Base-by-base conservation (phyloP, 108 stramenopile species). In the Thalassiosira profunda region DNA sequence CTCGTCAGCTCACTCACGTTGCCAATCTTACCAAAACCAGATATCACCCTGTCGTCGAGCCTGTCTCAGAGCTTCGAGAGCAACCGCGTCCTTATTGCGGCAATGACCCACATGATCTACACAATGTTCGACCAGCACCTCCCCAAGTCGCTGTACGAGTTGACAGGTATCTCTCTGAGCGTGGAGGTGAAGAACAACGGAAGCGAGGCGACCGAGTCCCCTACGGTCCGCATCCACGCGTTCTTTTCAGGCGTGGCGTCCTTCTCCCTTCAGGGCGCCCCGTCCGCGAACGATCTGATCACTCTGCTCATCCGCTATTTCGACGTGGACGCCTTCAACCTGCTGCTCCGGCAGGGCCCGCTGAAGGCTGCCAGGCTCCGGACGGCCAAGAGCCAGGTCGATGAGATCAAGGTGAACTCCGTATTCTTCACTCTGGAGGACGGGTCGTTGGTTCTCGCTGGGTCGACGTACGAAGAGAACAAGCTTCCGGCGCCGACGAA, bases 31-130 rank as follows among this genome's bases (percentile, higher is more conserved):
- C n/a, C n/a, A n/a, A n/a, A n/a, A n/a, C n/a, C n/a, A n/a, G 67
- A 76, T 30, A 63, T 76, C 1, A 54, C 67, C 14, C 35, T 69
- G n/a, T 38, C 67, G 9, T 33, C 61, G 0, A 38, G 25, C 33
- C 26, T 69, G 20, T 33, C 38, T 14, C 21, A 43, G 42, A 63
- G 24, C n/a, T 49, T 76, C 17, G 59, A 69, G 26, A 33, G 62
- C 34, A 57, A 62, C 28, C 75, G 63, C 44, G 14, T 58, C n/a
- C 58, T 76, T 33, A 53, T 69, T n/a, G 43, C 51, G 4, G 61
- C 67, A 5, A 69, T 76, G 75, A 68, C 75, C 0, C 47, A 58
- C 20, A 63, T 38, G 0, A 68, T 76, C 28, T 48, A 61, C 38
- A 60, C 56, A 5, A 35, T 69, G 12, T 42, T 68, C 15, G 67